Percentiles rank a stretch among this genome's conserved stretches.
phyloP scores from a whole-genome alignment of 805 yeast genomes.

The Kodamaea laetipori region DNA sequence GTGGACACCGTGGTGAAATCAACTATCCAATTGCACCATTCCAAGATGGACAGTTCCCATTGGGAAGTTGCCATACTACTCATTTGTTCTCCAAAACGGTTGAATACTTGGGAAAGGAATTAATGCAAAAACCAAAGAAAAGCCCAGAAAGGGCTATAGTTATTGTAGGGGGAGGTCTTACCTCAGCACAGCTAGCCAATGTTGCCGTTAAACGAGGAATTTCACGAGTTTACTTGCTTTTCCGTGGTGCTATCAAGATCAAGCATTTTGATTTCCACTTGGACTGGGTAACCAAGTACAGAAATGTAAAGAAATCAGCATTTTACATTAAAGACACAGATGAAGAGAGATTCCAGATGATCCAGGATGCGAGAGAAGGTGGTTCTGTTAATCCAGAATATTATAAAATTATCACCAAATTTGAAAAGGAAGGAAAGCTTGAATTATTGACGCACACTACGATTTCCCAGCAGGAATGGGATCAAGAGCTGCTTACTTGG shows the following conservation, averaged over 20 bases:
- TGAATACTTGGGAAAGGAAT: slow-evolving; percentile 24
- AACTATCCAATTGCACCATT: slow-evolving; percentile 34
- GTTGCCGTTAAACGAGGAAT: slow-evolving; percentile 35
- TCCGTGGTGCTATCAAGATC: slow-evolving; percentile 41
- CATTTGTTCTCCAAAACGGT: slow-evolving; percentile 32
- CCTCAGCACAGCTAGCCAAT: slow-evolving; percentile 49
- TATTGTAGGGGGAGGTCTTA: slow-evolving; percentile 49
- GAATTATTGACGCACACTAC: slow-evolving; percentile 30
- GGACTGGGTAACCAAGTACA: slow-evolving; percentile 53
- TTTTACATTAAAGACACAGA: slow-evolving; percentile 47
- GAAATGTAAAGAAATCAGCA: slow-evolving; percentile 45
- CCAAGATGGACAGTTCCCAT: slow-evolving; percentile 18
- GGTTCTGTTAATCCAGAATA: slow-evolving; percentile 51
- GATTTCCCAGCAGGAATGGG: slow-evolving; percentile 29
- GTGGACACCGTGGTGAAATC: slow-evolving; percentile 39
- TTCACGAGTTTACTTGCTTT: slow-evolving; percentile 32
- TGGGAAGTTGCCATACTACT: slow-evolving; percentile 39
- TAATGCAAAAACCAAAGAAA: slow-evolving; percentile 14
- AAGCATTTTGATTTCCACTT: slow-evolving; percentile 51
- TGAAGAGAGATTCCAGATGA: slow-evolving; percentile 42
- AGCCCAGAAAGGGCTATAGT: slow-evolving; percentile 21
- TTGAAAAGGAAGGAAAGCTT: slow-evolving; percentile 33
- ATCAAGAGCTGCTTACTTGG: slow-evolving; percentile 29
- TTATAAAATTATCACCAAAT: slow-evolving; percentile 31
- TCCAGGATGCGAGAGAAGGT: slow-evolving; percentile 45